phyloP scores from a whole-genome alignment of 1,139 yeast species.

The Blastobotrys buckinghamii region DNA sequence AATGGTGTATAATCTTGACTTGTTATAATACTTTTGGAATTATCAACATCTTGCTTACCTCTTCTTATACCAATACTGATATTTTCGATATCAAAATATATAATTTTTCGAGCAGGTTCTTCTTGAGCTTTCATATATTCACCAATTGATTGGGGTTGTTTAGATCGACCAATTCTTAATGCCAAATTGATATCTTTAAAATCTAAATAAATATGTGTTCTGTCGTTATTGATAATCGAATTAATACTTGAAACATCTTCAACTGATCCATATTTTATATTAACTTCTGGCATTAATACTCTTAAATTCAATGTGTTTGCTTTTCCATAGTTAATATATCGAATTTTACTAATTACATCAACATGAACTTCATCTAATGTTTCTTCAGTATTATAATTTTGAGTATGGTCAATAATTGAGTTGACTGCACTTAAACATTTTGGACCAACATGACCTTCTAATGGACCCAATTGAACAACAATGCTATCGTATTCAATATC shows the following conservation, averaged over 20 bases:
- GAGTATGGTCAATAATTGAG: slow-evolving; percentile 22
- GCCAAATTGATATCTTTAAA: slow-evolving; percentile 23
- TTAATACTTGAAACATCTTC: slow-evolving; percentile 8
- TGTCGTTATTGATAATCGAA: slow-evolving; percentile 12
- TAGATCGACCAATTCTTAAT: slow-evolving; percentile 17
- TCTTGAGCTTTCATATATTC: slow-evolving; percentile 23
- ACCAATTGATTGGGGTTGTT: slow-evolving; percentile 20
- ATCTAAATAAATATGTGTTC: slow-evolving; percentile 23
- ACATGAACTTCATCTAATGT: slow-evolving; percentile 62
- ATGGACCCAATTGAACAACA: slow-evolving; percentile 46
- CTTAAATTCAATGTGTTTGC: slow-evolving; percentile 44
- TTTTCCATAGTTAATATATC: slow-evolving; percentile 34
- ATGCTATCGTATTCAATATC: slow-evolving; percentile 49
- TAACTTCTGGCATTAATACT: slow-evolving; percentile 46
- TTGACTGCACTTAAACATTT: slow-evolving; percentile 22
- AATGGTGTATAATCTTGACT: slow-evolving; percentile 20
- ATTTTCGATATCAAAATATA: slow-evolving; percentile 21
- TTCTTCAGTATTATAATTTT: slow-evolving; percentile 35
- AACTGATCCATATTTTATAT: slow-evolving; percentile 41
- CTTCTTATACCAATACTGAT: slow-evolving; percentile 21
- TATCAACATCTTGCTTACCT: slow-evolving; percentile 11
- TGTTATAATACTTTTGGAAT: slow-evolving; percentile 1
- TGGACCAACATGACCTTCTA: slow-evolving; percentile 36
- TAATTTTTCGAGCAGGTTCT: slow-evolving; percentile 18
- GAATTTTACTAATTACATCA: slow-evolving; percentile 43